Evolutionary conservation across 2,329 filamentous ascomycete species (phyloP).

Genomic region (Diaporthe sp.): DNA sequence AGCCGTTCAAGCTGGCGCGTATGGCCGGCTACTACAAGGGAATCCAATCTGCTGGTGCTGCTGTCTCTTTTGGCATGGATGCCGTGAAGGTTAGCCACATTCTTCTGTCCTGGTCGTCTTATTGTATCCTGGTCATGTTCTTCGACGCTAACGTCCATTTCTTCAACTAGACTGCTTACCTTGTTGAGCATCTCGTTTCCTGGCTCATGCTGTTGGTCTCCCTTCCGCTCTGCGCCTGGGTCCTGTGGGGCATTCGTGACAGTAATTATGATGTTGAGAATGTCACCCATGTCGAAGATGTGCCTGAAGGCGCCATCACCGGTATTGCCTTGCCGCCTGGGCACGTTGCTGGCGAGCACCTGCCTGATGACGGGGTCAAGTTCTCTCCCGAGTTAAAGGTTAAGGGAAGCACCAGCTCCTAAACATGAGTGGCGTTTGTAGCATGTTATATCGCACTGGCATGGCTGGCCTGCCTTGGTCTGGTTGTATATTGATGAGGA

Average conservation of each 20-base stretch:
- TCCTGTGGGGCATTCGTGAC: constrained; percentile 44
- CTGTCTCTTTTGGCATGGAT: constrained; percentile 59
- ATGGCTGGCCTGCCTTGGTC: not conserved
- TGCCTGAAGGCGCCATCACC: constrained; percentile 28
- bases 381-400: constrained; percentile 13
- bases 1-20: constrained; percentile 79
- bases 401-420: constrained; percentile 13
- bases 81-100: constrained; percentile 47
- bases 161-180: constrained; percentile 44
- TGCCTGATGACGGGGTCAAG: constrained; percentile 11
- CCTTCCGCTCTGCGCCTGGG: constrained; percentile 44
- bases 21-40: constrained; percentile 87
- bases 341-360: constrained; percentile 38
- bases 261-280: constrained; percentile 47
- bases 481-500: not conserved
- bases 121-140: not conserved
- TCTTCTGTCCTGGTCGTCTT: not conserved
- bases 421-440: not conserved
- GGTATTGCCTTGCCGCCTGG: constrained; percentile 38
- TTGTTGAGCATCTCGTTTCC: constrained; percentile 46
- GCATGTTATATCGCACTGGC: no score
- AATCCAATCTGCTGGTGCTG: constrained; percentile 81
- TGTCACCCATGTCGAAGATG: constrained; percentile 43
- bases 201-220: constrained; percentile 46
- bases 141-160: not conserved